These are phyloP conservation scores for Neurospora cerealis DNA, from an alignment of 495 filamentous ascomycete species.

Conservation along the genomic window DNA sequence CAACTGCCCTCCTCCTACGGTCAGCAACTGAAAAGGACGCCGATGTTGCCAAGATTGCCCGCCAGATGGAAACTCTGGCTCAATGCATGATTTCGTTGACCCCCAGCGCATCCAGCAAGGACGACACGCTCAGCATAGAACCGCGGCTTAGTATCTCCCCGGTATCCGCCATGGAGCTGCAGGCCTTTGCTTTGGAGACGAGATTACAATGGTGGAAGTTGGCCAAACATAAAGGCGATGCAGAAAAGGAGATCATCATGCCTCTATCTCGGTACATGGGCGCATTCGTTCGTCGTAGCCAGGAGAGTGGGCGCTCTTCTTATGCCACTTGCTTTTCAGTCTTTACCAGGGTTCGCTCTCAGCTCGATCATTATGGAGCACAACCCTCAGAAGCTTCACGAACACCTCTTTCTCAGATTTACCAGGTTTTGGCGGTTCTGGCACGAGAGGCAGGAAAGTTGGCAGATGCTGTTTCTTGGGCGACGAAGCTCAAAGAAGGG, in stretches of 20 bases:
- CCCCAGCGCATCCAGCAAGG: constrained; percentile 43
- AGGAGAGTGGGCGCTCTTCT: constrained; percentile 28
- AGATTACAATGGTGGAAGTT: constrained; percentile 63
- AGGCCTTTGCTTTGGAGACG: constrained; percentile 55
- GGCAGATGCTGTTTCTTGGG: constrained; percentile 40
- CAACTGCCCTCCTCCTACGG: constrained; percentile 48
- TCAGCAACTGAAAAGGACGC: constrained; percentile 37
- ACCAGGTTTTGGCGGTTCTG: constrained; percentile 28
- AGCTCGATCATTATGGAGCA: constrained; percentile 17
- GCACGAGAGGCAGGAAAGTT: constrained; percentile 36
- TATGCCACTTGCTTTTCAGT: constrained; percentile 24
- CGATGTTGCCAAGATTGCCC: constrained; percentile 48
- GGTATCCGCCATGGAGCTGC: constrained; percentile 49
- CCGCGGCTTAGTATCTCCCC: constrained; percentile 47
- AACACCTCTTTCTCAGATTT: constrained; percentile 25
- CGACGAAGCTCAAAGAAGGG: constrained; percentile 25
- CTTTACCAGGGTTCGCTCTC: constrained; percentile 15
- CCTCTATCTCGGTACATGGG: constrained; percentile 59
- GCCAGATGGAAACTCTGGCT: constrained; percentile 60
- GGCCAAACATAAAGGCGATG: constrained; percentile 56
- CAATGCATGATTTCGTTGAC: constrained; percentile 57
- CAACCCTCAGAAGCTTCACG: constrained; percentile 16
- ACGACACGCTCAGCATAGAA: constrained; percentile 39
- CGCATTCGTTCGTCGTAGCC: constrained; percentile 47
- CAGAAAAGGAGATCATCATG: constrained; percentile 57